Conservation (phyloP, 2,329 filamentous ascomycete genomes). For the Phialophora macrospora region DNA sequence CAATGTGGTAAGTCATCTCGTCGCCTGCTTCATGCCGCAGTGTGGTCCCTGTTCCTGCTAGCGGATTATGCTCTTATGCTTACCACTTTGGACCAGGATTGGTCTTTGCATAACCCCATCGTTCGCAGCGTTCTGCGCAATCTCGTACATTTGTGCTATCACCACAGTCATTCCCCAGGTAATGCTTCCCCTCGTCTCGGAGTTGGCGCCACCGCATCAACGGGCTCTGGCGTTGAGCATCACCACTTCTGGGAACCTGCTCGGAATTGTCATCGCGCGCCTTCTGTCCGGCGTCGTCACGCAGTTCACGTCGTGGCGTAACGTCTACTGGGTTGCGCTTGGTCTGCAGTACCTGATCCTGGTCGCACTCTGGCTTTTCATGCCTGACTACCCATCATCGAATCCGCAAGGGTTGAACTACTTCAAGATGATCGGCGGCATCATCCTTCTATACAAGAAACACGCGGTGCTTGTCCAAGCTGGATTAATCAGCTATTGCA, state of each 20-base stretch:
- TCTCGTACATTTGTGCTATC: conserved; percentile 76
- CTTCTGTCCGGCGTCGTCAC: conserved; percentile 76
- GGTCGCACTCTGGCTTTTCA: conserved; percentile 68
- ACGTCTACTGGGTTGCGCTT: conserved; percentile 78
- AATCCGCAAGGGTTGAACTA: conserved; percentile 61
- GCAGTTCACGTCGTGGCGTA: conserved; percentile 74
- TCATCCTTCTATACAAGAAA: conserved; percentile 65
- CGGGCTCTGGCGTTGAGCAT: conserved; percentile 73
- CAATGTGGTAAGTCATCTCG: conserved; percentile 60
- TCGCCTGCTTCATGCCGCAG: background rate
- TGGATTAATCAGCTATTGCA: conserved; percentile 68
- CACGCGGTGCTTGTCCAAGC: conserved; percentile 73
- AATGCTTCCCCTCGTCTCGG: conserved; percentile 80
- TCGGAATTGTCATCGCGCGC: conserved; percentile 77
- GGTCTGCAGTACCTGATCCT: conserved; percentile 72
- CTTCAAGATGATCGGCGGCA: conserved; percentile 64
- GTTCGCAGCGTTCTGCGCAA: conserved; percentile 67
- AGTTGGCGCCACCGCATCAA: conserved; percentile 71
- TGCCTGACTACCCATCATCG: conserved; percentile 80
- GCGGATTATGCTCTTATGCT: background rate
- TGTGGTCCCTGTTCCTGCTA: background rate
- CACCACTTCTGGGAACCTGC: conserved; percentile 73
- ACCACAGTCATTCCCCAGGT: conserved; percentile 79
- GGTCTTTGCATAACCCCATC: conserved; percentile 71
- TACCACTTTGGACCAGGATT: conserved; percentile 45